Percentiles rank a stretch among this genome's conserved stretches.
phyloP scores from a whole-genome alignment of 1,284 basidiomycete genomes.

The Ceratobasidium sp. region DNA sequence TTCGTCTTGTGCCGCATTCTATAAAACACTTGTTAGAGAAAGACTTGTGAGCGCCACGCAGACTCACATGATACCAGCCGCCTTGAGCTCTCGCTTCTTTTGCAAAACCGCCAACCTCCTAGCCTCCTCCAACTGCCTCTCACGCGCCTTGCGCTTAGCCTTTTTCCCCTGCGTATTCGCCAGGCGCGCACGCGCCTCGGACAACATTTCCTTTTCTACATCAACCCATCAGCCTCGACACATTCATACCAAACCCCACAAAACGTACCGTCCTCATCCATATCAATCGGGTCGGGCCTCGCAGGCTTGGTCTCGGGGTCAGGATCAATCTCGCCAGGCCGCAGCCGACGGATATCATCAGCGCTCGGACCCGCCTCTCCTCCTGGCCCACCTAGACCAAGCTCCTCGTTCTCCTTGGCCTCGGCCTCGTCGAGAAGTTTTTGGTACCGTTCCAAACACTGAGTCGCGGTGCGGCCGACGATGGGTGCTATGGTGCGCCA shows the following conservation, averaged over 20 bases:
- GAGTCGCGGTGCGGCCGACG: constrained; percentile 98
- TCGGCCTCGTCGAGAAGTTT: constrained; percentile 98
- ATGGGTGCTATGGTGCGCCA: constrained; percentile 99
- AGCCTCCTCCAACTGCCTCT: constrained; percentile 96
- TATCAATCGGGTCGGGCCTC: constrained; percentile 98
- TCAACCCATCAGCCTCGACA: neutral
- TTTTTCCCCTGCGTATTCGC: constrained; percentile 99
- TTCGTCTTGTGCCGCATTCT: constrained; percentile 83
- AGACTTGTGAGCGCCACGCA: neutral
- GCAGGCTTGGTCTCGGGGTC: constrained; percentile 99
- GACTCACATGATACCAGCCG: constrained; percentile 94
- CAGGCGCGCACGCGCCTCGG: constrained; percentile 96
- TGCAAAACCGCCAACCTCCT: constrained; percentile 94
- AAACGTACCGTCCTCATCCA: constrained; percentile 94
- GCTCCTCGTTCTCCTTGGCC: constrained; percentile 91
- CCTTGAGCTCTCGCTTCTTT: constrained; percentile 98
- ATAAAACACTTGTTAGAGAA: constrained; percentile 8
- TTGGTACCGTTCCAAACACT: constrained; percentile 98
- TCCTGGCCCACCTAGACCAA: constrained; percentile 86
- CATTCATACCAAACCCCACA: neutral
- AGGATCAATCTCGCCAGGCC: constrained; percentile 98
- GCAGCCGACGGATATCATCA: constrained; percentile 89
- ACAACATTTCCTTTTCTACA: constrained; percentile 99
- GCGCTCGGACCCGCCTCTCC: constrained; percentile 86
- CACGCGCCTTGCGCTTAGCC: constrained; percentile 97